These are phyloP conservation scores for Suillus brevipes DNA, from an alignment of 768 basidiomycete genomes.

Conservation along the genomic window DNA sequence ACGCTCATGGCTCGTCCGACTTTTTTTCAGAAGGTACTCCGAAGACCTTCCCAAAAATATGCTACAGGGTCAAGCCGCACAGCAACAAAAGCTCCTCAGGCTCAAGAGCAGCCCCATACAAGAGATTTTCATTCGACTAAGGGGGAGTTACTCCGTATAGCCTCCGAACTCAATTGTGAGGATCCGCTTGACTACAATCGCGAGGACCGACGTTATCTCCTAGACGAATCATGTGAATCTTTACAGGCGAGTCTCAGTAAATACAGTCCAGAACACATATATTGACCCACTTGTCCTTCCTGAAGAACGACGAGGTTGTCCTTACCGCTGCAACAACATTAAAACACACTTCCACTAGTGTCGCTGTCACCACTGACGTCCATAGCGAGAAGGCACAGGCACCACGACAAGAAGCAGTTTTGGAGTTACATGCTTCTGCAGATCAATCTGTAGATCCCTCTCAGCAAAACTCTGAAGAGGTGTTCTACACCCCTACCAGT, in stretches of 20 bases:
- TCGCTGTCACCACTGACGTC: background rate
- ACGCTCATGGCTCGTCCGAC: slow-evolving; percentile 53
- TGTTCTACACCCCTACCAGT: slow-evolving; percentile 64
- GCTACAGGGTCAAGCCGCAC: slow-evolving; percentile 17
- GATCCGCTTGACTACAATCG: background rate
- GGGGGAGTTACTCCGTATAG: slow-evolving; percentile 50
- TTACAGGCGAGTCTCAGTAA: slow-evolving; percentile 20
- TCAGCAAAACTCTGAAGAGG: slow-evolving; percentile 38
- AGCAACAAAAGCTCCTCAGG: background rate
- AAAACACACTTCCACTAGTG: background rate
- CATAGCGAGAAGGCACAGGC: background rate
- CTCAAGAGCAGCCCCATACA: slow-evolving; percentile 21
- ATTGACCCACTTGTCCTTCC: slow-evolving; percentile 12
- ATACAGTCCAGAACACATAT: background rate
- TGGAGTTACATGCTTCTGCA: background rate
- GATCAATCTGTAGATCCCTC: background rate
- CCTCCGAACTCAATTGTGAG: slow-evolving; percentile 22
- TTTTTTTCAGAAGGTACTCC: slow-evolving; percentile 59
- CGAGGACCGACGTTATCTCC: slow-evolving; percentile 1
- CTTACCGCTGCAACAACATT: background rate
- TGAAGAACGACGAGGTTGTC: background rate
- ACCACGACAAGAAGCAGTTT: background rate
- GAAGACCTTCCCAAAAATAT: slow-evolving; percentile 66
- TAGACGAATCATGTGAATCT: slow-evolving; percentile 15
- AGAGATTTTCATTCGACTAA: slow-evolving; percentile 53